Base-by-base conservation (phyloP, 495 filamentous ascomycete species). In the Bacidia gigantensis region DNA sequence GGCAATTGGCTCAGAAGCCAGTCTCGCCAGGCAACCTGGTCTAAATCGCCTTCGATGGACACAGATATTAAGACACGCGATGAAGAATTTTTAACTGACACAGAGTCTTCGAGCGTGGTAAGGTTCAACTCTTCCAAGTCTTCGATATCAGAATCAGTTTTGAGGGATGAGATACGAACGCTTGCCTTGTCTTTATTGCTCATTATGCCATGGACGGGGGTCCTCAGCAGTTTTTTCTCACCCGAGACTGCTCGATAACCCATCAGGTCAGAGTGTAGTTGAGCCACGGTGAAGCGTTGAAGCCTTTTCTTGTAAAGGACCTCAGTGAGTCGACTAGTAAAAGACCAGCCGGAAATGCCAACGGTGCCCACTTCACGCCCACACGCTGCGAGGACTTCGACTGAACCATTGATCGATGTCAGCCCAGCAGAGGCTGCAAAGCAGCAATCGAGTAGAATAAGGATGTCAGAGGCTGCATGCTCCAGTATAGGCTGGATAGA, bases 371-470 rank as follows among this genome's bases (percentile, higher is more conserved):
- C 26, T 24, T 66, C 65, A 25, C 60, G 53, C 2, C 64, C 55
- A 21, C 61, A 58, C 1, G 65, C 66, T 14, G 66, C 58, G 10
- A 68, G 50, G 0, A 56, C 49, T 48, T 68, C 63, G 10, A 61
- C 56, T 11, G 57, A 42, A 2, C 58, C 29, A 38, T 64, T 50
- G 17, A 53, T 47, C 12, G 25, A 24, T 12, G 3, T 26, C 0
- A n/a, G 20, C 3, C n/a, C 48, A 14, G 43, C 53, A 26, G 44
- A 51, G 14, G 72, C 77, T n/a, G n/a, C n/a, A n/a, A n/a, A n/a
- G n/a, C n/a, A n/a, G 46, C 74, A 76, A 55, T 77, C 74, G 3
- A 77, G 62, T 2, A 77, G 65, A 32, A 77, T 74, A 21, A 76
- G 56, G 21, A 74, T 69, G 54, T 78, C 74, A 1, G 71, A 76